Evolutionary conservation across 2,329 filamentous ascomycete species (phyloP), one percentile per base, ranked within the genome.

Genomic region (Leptosphaerulina australis): DNA sequence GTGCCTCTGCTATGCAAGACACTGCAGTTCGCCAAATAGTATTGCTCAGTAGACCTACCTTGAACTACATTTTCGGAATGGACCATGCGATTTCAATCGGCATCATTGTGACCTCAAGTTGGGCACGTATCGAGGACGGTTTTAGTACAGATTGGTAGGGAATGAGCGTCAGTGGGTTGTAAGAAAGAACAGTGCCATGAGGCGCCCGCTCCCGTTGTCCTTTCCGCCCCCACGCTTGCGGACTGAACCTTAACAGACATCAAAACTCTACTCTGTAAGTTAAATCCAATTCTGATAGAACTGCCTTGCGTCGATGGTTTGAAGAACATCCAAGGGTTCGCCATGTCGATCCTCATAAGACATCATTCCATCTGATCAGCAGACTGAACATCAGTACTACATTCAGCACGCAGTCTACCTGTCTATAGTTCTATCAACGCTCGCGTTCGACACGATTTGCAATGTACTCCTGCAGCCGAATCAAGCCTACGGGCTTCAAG

Each of bases 331-430:
- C 15, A 15, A 18, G 10, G 15, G 21, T 21, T 41, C 28, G 36
- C 48, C 41, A 18, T 33, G 48, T 26, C 34, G 30, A 41, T 51
- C 48, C 38, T 44, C n/a, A 28, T 39, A 38, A 22, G 35, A 14
- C n/a, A 28, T 24, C 22, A 35, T 41, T 18, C 14, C 6, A 28
- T 26, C n/a, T 18, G 31, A 36, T 43, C 36, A 41, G 25, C 36
- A 43, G 41, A 31, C 25, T 33, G 31, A 17, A 15, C 21, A 45
- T 45, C 36, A 12, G 17, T 30, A 40, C 41, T 21, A 22, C 15
- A 22, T 46, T 12, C 17, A 46, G 41, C 37, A 41, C 37, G 29
- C 36, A 45, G 36, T 15, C 10, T 15, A 7, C 14, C 4, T 6
- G 14, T 24, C 25, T 26, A 26, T 14, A 37, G 18, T 35, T 12